Evolutionary conservation across 306 rosid species (phyloP), one percentile per base, ranked within the genome.

Genomic region (Albizia julibrissin): DNA sequence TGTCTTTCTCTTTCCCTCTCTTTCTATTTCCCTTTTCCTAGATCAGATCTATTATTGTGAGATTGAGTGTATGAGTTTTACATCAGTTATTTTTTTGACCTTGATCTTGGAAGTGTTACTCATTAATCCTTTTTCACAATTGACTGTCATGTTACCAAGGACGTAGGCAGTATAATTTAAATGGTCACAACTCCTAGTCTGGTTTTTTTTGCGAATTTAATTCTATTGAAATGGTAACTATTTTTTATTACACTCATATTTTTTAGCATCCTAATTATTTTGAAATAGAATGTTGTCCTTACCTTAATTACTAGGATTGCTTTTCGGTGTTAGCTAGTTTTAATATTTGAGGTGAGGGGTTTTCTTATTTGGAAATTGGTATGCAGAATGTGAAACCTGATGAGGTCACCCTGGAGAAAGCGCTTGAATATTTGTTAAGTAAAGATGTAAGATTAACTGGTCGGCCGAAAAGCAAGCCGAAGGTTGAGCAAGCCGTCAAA

Each of bases 371-470:
- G 74, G 74, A 66, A 76, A 73, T 83, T 66, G 81, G 27, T 39
- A 37, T 82, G 82, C 94, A 95, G 99, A 71, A 89, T 79, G 42
- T 84, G 81, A 85, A 92, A 77, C 90, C 98, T 12, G 64, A 50
- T 64, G 88, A 93, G 5, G 78, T 95, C 16, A 89, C 88, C 72
- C 77, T 92, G 21, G 94, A 90, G 80, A 83, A 87, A 67, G 99
- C 98, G 19, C 84, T 93, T 78, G 79, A 87, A 85, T 93, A 91
- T 84, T 84, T 95, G 73, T 87, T 91, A 14, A 54, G 98, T 39
- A 33, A 52, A 1, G 39, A 82, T 79, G 94, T 85, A 50, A 91
- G 85, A 81, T 82, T 56, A 46, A 31, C 76, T 37, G 99, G 98
- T 79, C 88, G 98, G 42, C 95, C 97, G 0, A 93, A 89, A 88